These are phyloP conservation scores for Chamaecrista fasciculata DNA, from an alignment of 306 rosid genomes.

Conservation along the genomic window DNA sequence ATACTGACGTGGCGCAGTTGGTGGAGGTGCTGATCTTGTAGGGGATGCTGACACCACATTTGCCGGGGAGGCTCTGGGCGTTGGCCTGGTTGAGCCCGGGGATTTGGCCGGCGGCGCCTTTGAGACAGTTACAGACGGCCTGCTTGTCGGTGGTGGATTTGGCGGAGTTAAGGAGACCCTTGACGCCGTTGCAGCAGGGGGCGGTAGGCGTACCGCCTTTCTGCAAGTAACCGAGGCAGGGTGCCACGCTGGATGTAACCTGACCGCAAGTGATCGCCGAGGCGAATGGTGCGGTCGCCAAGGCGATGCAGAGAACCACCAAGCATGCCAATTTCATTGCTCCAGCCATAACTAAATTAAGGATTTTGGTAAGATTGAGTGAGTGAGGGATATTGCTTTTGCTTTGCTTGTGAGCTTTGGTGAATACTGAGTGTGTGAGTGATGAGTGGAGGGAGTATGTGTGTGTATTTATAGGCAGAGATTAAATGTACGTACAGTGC, in stretches of 20 bases:
- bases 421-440: too few species aligned
- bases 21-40: slow-evolving; percentile 19
- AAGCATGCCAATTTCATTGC: slow-evolving; percentile 39
- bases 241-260: background rate
- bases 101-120: slow-evolving; percentile 5
- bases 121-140: slow-evolving; percentile 44
- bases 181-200: slow-evolving; percentile 32
- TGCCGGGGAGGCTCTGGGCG: slow-evolving; percentile 34
- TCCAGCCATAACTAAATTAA: too few species aligned
- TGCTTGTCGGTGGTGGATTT: slow-evolving; percentile 40
- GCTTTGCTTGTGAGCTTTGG: too few species aligned
- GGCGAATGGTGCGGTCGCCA: slow-evolving; percentile 30
- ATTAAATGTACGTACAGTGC: too few species aligned
- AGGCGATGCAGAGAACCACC: slow-evolving; percentile 22
- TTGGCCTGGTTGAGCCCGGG: background rate
- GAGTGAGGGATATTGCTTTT: too few species aligned
- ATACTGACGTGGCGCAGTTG: background rate
- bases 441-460: too few species aligned
- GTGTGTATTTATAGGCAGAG: too few species aligned
- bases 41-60: slow-evolving; percentile 12
- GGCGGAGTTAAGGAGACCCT: background rate
- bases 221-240: slow-evolving; percentile 23
- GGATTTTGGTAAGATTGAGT: too few species aligned
- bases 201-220: background rate
- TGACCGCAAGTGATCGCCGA: slow-evolving; percentile 41